Conservation (phyloP, 192 early-diverging fungal genomes). For the Cladochytrium replicatum region DNA sequence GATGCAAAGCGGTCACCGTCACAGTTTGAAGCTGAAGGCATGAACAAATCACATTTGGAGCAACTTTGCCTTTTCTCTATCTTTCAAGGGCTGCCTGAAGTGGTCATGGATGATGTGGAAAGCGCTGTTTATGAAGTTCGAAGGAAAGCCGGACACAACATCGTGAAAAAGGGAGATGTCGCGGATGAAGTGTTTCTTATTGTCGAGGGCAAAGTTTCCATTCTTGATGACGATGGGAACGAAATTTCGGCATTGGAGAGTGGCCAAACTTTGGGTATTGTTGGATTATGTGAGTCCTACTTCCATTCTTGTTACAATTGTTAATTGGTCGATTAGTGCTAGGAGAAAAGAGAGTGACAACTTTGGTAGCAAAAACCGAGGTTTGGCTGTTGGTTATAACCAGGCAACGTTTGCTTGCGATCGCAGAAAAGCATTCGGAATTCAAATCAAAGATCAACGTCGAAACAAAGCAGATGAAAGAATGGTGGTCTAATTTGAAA, state of each 20-base stretch:
- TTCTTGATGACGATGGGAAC: conserved; percentile 16
- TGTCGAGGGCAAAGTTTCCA: conserved; percentile 19
- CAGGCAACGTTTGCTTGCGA: conserved; percentile 24
- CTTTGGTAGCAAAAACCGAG: conserved; percentile 25
- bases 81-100: conserved; percentile 24
- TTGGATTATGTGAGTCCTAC: conserved; percentile 22
- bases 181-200: conserved; percentile 34
- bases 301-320: not conserved
- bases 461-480: conserved; percentile 12
- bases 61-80: too few species aligned
- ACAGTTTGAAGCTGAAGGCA: too few species aligned
- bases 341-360: conserved; percentile 16
- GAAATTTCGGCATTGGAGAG: conserved; percentile 4
- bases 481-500: conserved; percentile 13
- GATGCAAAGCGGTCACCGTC: too few species aligned
- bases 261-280: conserved; percentile 37
- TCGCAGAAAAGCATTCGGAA: conserved; percentile 9
- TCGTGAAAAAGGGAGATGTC: conserved; percentile 28
- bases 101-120: conserved; percentile 16
- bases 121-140: conserved; percentile 13
- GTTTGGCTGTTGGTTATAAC: conserved; percentile 25
- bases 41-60: too few species aligned
- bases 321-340: conserved; percentile 18
- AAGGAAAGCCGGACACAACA: conserved; percentile 16
- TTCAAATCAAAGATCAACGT: conserved; percentile 6